A percentile compares a stretch with the other conserved stretches of the same genome.
These are phyloP conservation scores for Sclerotinia trifoliorum DNA, from an alignment of 2,329 filamentous ascomycete genomes.

Conservation along the genomic window DNA sequence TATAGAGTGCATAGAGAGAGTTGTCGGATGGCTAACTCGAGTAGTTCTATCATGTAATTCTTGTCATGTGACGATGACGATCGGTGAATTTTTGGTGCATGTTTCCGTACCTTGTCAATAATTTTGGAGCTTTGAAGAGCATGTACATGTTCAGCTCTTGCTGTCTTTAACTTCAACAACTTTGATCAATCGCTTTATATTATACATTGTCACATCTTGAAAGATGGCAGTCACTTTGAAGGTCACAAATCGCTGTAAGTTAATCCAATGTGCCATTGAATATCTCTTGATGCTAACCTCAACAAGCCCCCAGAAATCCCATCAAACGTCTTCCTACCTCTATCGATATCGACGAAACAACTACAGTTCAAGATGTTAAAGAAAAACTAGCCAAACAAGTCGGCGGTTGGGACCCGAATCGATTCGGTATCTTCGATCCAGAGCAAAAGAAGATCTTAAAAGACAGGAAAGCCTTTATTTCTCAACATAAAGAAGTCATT, in stretches of 20 bases:
- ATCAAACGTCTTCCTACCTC: conserved; percentile 53
- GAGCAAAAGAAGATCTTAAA: conserved; percentile 61
- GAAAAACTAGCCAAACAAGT: conserved; percentile 51
- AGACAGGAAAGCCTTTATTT: conserved; percentile 56
- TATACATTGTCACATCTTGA: background rate
- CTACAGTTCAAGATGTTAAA: conserved; percentile 62
- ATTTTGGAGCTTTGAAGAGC: conserved; percentile 11
- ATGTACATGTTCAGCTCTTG: background rate
- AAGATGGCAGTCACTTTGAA: conserved; percentile 23
- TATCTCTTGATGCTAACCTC: background rate
- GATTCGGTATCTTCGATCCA: conserved; percentile 61
- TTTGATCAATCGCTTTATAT: background rate
- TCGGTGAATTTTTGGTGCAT: background rate
- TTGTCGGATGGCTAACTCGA: background rate
- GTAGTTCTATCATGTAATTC: too few species aligned
- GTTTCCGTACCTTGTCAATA: conserved; percentile 11
- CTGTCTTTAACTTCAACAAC: background rate
- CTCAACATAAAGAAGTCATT: conserved; percentile 50
- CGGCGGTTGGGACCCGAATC: conserved; percentile 57
- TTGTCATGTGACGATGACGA: background rate
- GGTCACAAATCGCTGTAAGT: conserved; percentile 22
- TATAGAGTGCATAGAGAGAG: too few species aligned
- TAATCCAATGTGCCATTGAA: background rate
- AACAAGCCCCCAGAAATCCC: conserved; percentile 37
- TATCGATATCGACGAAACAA: conserved; percentile 44